phyloP scores from a whole-genome alignment of 768 basidiomycete species.

The Pleurotus eryngii region DNA sequence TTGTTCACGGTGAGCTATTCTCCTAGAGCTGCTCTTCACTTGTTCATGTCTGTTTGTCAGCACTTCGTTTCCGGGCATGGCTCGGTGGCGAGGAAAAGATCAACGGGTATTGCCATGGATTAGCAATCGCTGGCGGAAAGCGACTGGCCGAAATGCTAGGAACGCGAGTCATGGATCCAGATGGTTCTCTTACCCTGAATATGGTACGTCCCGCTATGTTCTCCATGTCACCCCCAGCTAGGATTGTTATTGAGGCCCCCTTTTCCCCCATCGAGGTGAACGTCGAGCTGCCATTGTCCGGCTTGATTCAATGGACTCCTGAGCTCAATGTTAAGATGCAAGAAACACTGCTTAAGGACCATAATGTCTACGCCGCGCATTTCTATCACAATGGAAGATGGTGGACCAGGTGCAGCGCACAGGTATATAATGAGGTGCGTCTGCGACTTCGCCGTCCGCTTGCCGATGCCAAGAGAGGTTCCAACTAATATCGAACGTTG shows the following conservation, averaged over 20 bases:
- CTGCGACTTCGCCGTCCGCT: no score
- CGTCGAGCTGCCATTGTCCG: conserved; percentile 39
- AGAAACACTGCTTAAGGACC: conserved; percentile 26
- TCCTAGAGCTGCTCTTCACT: background rate
- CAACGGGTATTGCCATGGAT: conserved; percentile 65
- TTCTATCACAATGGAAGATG: conserved; percentile 38
- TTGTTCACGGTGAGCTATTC: conserved; percentile 40
- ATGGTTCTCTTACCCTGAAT: conserved; percentile 53
- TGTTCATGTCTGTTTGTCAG: conserved; percentile 28
- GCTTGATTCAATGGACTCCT: conserved; percentile 14
- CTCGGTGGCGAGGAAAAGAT: conserved; percentile 82
- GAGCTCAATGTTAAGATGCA: conserved; percentile 25
- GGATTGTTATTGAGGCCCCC: no score
- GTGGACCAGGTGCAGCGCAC: conserved; percentile 47
- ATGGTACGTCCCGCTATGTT: conserved; percentile 52
- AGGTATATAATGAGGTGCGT: conserved; percentile 44
- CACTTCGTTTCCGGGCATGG: conserved; percentile 73
- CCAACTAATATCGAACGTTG: no score
- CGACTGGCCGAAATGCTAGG: conserved; percentile 61
- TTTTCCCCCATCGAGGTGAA: conserved; percentile 26
- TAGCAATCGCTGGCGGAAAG: conserved; percentile 68
- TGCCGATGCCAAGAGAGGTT: no score
- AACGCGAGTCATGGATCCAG: conserved; percentile 62
- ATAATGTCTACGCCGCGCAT: conserved; percentile 31
- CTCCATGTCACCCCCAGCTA: background rate